Conservation (phyloP, 164 flowering plant species). For the Sedum album region DNA sequence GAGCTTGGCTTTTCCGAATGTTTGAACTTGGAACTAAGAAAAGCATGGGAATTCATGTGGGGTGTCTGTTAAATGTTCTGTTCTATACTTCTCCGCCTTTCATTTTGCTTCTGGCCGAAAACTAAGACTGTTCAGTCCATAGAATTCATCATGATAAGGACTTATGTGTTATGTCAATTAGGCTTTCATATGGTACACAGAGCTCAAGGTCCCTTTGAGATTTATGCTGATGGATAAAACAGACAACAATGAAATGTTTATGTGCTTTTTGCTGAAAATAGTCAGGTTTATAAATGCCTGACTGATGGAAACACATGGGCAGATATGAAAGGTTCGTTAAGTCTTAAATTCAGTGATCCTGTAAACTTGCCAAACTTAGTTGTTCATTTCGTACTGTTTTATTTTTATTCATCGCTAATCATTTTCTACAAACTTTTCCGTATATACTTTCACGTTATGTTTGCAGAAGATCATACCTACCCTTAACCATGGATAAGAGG, state of each 20-base stretch:
- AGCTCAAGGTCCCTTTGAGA: background rate
- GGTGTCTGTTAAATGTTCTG: background rate
- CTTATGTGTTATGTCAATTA: background rate
- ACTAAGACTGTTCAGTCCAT: background rate
- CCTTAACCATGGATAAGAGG: conserved; percentile 8
- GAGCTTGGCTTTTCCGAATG: conserved; percentile 7
- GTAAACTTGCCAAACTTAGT: background rate
- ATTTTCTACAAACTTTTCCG: background rate
- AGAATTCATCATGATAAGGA: background rate
- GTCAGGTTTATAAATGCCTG: background rate
- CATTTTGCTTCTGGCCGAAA: background rate
- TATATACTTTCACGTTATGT: background rate
- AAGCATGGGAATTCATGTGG: conserved; percentile 8
- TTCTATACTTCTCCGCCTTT: background rate
- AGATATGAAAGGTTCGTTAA: background rate
- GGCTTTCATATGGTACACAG: background rate
- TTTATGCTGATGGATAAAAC: background rate
- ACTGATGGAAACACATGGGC: background rate
- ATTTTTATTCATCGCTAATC: background rate
- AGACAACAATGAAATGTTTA: background rate
- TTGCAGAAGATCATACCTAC: conserved; percentile 1
- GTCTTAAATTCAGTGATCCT: background rate
- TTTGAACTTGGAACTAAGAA: background rate
- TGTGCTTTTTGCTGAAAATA: background rate
- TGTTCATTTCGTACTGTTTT: background rate